Conservation (phyloP, 805 yeast species). For the Wickerhamomyces bisporus region DNA sequence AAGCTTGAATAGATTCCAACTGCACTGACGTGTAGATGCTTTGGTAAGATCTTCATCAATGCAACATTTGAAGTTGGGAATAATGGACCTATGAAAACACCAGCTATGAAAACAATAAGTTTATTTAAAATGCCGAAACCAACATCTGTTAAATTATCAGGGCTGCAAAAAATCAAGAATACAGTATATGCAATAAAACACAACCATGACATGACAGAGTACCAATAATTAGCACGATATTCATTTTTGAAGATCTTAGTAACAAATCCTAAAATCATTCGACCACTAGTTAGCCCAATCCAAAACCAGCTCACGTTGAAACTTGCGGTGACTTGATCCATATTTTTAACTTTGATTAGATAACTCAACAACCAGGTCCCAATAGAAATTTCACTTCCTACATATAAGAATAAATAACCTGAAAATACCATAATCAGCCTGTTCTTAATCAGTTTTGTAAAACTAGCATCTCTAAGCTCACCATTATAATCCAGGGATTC, state of each 20-base stretch:
- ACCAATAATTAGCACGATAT: constrained; percentile 30
- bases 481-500: not conserved
- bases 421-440: constrained; percentile 43
- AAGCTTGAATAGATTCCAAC: constrained; percentile 72
- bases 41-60: constrained; percentile 58
- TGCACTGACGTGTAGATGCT: constrained; percentile 54
- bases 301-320: constrained; percentile 67
- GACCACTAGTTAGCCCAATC: constrained; percentile 65
- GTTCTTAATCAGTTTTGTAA: constrained; percentile 22
- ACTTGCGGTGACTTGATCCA: constrained; percentile 43
- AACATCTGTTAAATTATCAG: not conserved
- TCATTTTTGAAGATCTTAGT: constrained; percentile 45
- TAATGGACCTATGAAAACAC: constrained; percentile 62
- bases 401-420: constrained; percentile 51
- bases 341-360: constrained; percentile 48
- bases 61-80: constrained; percentile 71
- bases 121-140: constrained; percentile 5
- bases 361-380: constrained; percentile 72
- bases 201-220: too few relatives aligned
- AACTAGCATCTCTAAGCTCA: too few relatives aligned
- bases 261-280: constrained; percentile 52
- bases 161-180: constrained; percentile 9
- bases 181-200: constrained; percentile 30
- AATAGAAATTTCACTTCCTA: constrained; percentile 64
- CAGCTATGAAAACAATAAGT: constrained; percentile 34